Evolutionary conservation across 768 basidiomycete genomes (phyloP), one percentile per base, ranked within the genome.

Genomic region (Leccinum disarticulatum): DNA sequence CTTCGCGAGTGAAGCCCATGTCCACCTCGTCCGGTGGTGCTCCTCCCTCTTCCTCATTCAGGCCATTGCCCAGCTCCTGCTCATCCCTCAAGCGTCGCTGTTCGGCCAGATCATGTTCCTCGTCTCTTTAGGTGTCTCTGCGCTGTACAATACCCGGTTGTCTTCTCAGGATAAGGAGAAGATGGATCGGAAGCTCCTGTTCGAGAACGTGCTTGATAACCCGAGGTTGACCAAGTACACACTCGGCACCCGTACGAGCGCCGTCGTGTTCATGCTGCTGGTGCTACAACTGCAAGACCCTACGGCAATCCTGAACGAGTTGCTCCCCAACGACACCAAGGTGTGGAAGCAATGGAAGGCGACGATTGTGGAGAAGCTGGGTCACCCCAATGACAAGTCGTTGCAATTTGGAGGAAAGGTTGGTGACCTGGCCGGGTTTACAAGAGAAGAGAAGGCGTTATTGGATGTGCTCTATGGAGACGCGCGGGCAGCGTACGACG

Each of bases 41-140:
- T 70, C 73, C 9, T 0, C 59, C 25, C 55, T 72, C 2, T 64
- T 70, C 49, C 35, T 59, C 25, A 17, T 57, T n/a, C 73, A 74
- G 52, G 68, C 63, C 48, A 49, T 74, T 25, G 28, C 56, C 6
- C 73, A 74, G 55, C 66, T 74, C 10, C 59, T 74, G 25, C 65
- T 74, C n/a, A 70, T 73, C 10, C 67, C 73, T 0, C 71, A 74
- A 59, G 68, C 67, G 1, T 62, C 64, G 6, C 43, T 72, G 15
- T 68, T 72, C 14, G 73, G 73, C 1, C 73, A 74, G 52, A 38
- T 69, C 56, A 65, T 74, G 64, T 74, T 74, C 60, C 58, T 74
- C 14, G 5, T 47, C 1, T 67, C 70, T 5, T 56, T 74, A 5
- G 70, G 63, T 2, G 60, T 68, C 1, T 74, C 73, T 0, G 70